Evolutionary conservation across 495 filamentous ascomycete genomes (phyloP), one percentile per base, ranked within the genome.

Genomic region (Clohesyomyces aquaticus): DNA sequence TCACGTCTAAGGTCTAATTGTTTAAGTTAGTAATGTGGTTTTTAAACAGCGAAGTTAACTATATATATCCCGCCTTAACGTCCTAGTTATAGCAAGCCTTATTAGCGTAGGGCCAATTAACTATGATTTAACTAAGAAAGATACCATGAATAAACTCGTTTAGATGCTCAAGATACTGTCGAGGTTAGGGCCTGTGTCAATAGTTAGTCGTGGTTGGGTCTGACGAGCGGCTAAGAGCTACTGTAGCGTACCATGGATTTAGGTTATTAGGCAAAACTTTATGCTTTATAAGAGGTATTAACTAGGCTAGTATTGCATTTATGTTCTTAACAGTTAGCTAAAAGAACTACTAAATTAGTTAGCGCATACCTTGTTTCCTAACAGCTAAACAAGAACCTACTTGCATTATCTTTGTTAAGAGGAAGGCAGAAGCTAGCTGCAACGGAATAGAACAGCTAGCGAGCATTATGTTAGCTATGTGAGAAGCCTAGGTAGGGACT

Each of bases 291-390:
- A 63, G 53, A 52, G 65, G 65, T 59, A 67, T 59, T 41, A 67
- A 28, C 65, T 59, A 67, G 16, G 62, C 65, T 22, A 59, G 65
- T 54, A 67, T 62, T 2, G 53, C 51, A 27, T 67, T 67, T 54
- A 67, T 62, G 23, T 67, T 67, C 35, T 67, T 53, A n/a, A 63
- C 58, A 35, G 35, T 67, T 42, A 59, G 65, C 65, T 59, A 67
- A n/a, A 67, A 58, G 32, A 62, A 25, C 65, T 59, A 67, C 65
- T 67, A 38, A n/a, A 19, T 28, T 23, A 12, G 22, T 51, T 45
- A 49, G n/a, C 22, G 19, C 18, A 29, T 11, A 32, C 1, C 3
- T 10, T 21, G 26, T 25, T 4, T 4, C 2, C 8, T 29, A n/a
- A n/a, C n/a, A n/a, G n/a, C n/a, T 19, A 23, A 28, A 16, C 18